A percentile compares a stretch with the other conserved stretches of the same genome.
Conservation (phyloP, 208 protist genomes). For the Crithidia brevicula region DNA sequence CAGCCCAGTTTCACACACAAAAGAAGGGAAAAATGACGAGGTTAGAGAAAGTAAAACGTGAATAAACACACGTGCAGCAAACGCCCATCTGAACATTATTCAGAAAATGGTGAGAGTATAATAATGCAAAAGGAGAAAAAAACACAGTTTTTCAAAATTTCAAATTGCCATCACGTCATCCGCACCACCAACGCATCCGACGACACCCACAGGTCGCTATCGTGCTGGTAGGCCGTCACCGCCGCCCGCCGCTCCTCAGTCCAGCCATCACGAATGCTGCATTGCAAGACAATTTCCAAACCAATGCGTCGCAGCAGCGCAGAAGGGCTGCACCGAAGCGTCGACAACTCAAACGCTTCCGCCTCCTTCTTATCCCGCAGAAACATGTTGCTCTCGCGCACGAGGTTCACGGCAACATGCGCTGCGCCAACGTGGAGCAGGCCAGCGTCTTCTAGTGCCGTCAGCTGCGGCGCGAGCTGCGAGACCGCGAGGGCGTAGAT, state of each 20-base stretch:
- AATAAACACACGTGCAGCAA: too few species aligned
- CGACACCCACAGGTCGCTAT: constrained; percentile 34
- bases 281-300: constrained; percentile 11
- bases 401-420: not conserved
- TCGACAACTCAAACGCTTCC: constrained; percentile 10
- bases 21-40: too few species aligned
- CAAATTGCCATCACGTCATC: not conserved
- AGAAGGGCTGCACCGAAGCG: not conserved
- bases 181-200: constrained; percentile 19
- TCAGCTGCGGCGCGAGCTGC: constrained; percentile 18
- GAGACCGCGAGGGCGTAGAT: not conserved
- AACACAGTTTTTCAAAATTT: too few species aligned
- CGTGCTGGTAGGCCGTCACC: constrained; percentile 11
- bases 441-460: not conserved
- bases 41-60: too few species aligned
- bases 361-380: not conserved
- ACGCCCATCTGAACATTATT: not conserved
- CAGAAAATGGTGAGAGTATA: not conserved
- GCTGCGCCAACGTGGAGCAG: constrained; percentile 28
- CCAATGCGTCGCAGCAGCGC: constrained; percentile 33
- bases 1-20: too few species aligned
- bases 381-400: constrained; percentile 1
- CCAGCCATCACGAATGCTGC: constrained; percentile 13
- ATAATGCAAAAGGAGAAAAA: not conserved
- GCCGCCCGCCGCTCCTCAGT: not conserved